These are phyloP conservation scores for Amylocystis lapponica DNA, from an alignment of 768 basidiomycete species.

Conservation along the genomic window DNA sequence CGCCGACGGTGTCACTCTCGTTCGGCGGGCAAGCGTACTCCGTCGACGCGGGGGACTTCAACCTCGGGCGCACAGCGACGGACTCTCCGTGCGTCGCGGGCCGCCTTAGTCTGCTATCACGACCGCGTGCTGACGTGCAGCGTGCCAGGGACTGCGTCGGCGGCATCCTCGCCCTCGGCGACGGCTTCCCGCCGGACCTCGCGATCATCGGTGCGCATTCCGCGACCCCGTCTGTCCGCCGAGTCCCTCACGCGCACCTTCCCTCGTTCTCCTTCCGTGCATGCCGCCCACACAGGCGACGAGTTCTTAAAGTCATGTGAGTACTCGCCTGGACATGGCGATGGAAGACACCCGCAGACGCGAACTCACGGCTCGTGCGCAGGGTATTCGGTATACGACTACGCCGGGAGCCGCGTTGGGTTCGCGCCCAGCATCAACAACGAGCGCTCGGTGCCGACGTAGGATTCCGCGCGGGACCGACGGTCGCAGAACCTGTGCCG, in stretches of 20 bases:
- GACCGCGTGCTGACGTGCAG: background rate
- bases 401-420: conserved; percentile 50
- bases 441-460: conserved; percentile 2
- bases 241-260: background rate
- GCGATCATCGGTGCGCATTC: conserved; percentile 47
- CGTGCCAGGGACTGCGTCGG: conserved; percentile 47
- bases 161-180: conserved; percentile 42
- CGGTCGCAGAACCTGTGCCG: too few species aligned
- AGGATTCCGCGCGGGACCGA: too few species aligned
- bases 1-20: conserved; percentile 33
- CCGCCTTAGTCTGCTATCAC: background rate
- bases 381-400: conserved; percentile 64
- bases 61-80: conserved; percentile 37
- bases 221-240: background rate
- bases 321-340: too few species aligned
- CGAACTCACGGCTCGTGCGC: too few species aligned
- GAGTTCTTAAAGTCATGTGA: conserved; percentile 64
- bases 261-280: background rate
- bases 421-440: conserved; percentile 53
- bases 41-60: conserved; percentile 48
- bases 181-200: conserved; percentile 44
- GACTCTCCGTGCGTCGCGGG: conserved; percentile 25
- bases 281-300: conserved; percentile 33
- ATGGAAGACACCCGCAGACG: too few species aligned
- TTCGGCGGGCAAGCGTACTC: conserved; percentile 38